A percentile compares a stretch with the other conserved stretches of the same genome.
These are phyloP conservation scores for Alternaria solani DNA, from an alignment of 2,329 filamentous ascomycete species.

Conservation along the genomic window DNA sequence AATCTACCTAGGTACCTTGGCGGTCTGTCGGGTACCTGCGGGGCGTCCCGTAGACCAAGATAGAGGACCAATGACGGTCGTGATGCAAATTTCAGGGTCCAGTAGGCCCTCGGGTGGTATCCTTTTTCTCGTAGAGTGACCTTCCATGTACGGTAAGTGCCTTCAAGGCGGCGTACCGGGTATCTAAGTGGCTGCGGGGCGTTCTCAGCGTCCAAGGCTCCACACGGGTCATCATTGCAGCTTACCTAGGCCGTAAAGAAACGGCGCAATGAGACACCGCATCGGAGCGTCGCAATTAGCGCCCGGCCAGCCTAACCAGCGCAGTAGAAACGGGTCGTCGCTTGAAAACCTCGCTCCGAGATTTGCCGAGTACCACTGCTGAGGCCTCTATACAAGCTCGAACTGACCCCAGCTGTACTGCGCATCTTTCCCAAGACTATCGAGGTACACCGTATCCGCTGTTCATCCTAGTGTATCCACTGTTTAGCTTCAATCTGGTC, in stretches of 20 bases:
- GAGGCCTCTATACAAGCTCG: too few relatives aligned
- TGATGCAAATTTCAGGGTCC: not conserved
- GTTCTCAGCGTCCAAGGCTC: not conserved
- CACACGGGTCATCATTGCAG: not conserved
- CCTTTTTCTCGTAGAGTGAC: not conserved
- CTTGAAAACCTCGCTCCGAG: not conserved
- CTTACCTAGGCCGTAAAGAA: not conserved
- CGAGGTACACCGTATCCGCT: not conserved
- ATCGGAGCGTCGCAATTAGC: not conserved
- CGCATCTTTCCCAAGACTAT: not conserved
- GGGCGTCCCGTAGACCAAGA: not conserved
- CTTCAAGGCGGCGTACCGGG: not conserved
- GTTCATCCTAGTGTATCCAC: not conserved
- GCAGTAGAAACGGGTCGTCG: not conserved
- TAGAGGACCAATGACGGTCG: not conserved
- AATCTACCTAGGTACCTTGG: not conserved
- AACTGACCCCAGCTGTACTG: not conserved
- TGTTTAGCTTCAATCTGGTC: fast-evolving
- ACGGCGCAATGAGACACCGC: not conserved
- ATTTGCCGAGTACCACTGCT: not conserved
- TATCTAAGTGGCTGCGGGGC: not conserved
- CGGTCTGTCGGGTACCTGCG: not conserved
- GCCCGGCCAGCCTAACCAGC: not conserved
- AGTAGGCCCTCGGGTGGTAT: not conserved
- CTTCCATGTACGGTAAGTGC: not conserved